These are phyloP conservation scores for Porcisia deanei DNA, from an alignment of 208 protist species.

Conservation along the genomic window DNA sequence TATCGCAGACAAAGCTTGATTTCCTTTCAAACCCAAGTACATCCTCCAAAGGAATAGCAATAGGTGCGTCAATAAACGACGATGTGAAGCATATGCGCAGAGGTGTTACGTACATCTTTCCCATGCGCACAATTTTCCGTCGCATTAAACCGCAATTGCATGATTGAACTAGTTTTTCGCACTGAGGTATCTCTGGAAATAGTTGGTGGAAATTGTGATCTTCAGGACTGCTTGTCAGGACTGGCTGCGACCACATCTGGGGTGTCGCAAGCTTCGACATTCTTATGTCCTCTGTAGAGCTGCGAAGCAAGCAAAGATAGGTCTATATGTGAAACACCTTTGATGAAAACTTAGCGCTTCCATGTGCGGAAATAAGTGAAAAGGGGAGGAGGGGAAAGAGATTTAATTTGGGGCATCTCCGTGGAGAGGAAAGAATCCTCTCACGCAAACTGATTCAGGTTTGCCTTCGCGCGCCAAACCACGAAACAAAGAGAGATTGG, in stretches of 20 bases:
- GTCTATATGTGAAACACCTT: not conserved
- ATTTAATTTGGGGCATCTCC: not conserved
- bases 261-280: slow-evolving; percentile 11
- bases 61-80: slow-evolving; percentile 42
- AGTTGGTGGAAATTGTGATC: slow-evolving; percentile 47
- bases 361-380: not conserved
- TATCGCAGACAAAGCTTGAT: slow-evolving; percentile 44
- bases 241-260: slow-evolving; percentile 17
- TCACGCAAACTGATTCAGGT: not conserved
- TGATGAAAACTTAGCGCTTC: not conserved
- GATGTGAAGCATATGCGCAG: slow-evolving; percentile 61
- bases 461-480: not conserved
- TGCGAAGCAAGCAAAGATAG: too few species aligned
- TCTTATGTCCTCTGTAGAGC: not conserved
- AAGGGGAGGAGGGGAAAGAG: not conserved
- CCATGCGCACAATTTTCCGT: slow-evolving; percentile 52
- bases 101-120: slow-evolving; percentile 53
- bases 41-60: slow-evolving; percentile 50
- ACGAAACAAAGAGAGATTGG: not conserved
- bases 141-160: slow-evolving; percentile 45
- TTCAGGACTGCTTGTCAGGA: slow-evolving; percentile 28
- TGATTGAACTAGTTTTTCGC: slow-evolving; percentile 50
- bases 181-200: slow-evolving; percentile 45
- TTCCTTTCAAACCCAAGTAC: slow-evolving; percentile 40
- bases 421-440: not conserved